phyloP scores from a whole-genome alignment of 2,329 filamentous ascomycete species.

The Tricladium varicosporioides region DNA sequence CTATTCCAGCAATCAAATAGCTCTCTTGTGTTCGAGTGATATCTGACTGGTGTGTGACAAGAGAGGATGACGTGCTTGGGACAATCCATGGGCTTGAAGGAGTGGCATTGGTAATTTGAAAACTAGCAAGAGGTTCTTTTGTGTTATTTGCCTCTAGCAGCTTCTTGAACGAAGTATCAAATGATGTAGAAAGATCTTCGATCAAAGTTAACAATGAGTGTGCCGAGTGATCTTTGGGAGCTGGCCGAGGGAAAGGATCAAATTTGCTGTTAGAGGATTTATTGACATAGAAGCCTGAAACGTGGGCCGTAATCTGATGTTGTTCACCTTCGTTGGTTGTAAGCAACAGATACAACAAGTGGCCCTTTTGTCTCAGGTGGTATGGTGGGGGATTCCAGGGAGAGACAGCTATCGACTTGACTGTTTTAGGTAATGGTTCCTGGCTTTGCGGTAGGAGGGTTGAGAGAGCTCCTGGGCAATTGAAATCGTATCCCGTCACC shows the following conservation, averaged over 20 bases:
- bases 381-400: conserved; percentile 96
- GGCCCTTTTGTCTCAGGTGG: conserved; percentile 84
- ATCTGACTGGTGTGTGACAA: conserved; percentile 75
- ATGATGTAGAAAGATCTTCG: conserved; percentile 77
- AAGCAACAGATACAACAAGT: conserved; percentile 84
- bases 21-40: conserved; percentile 89
- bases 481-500: conserved; percentile 75
- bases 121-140: conserved; percentile 85
- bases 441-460: conserved; percentile 68
- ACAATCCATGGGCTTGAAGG: conserved; percentile 92
- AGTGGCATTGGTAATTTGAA: conserved; percentile 93
- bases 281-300: conserved; percentile 96
- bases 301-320: conserved; percentile 87
- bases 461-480: conserved; percentile 63
- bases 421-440: conserved; percentile 76
- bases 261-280: conserved; percentile 95
- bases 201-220: conserved; percentile 87
- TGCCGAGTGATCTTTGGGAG: conserved; percentile 74
- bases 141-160: conserved; percentile 82
- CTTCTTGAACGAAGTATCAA: conserved; percentile 70
- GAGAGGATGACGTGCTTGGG: conserved; percentile 60
- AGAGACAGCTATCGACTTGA: conserved; percentile 85
- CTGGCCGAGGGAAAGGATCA: conserved; percentile 77
- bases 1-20: conserved; percentile 83
- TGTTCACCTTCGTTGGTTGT: conserved; percentile 95